phyloP scores from a whole-genome alignment of 192 early-diverging fungal species.

The Phlyctochytrium planicorne region DNA sequence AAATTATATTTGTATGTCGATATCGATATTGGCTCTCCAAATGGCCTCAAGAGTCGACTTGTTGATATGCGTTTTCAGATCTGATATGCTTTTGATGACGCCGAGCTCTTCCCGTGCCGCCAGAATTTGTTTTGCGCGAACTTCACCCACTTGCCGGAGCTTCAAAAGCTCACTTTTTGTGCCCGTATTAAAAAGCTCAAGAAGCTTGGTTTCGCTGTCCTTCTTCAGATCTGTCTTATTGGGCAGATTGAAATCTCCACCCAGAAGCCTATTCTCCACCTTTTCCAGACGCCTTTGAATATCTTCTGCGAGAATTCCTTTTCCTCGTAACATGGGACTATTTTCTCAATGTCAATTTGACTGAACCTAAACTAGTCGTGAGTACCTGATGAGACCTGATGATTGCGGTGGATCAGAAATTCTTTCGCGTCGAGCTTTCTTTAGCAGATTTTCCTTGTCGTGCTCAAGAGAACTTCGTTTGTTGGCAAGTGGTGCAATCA shows the following conservation, averaged over 20 bases:
- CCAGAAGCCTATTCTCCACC: not conserved
- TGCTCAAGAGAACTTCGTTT: too few relatives aligned
- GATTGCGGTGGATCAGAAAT: too few relatives aligned
- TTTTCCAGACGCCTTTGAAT: not conserved
- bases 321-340: constrained; percentile 23
- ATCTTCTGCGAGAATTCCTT: not conserved
- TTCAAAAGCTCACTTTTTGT: constrained; percentile 52
- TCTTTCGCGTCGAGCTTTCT: too few relatives aligned
- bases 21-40: too few relatives aligned
- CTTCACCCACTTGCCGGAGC: constrained; percentile 58
- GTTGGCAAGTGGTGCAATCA: too few relatives aligned
- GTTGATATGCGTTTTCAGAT: too few relatives aligned
- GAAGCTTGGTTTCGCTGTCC: constrained; percentile 18
- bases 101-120: constrained; percentile 40
- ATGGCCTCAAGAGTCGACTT: too few relatives aligned
- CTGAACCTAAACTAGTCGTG: too few relatives aligned
- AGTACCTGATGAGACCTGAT: too few relatives aligned
- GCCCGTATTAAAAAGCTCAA: constrained; percentile 57
- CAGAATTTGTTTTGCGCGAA: constrained; percentile 57
- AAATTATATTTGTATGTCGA: too few relatives aligned
- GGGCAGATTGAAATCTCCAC: not conserved
- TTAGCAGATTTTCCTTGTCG: too few relatives aligned
- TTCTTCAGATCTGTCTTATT: constrained; percentile 10
- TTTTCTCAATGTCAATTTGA: constrained; percentile 68
- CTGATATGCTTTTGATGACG: too few relatives aligned